A percentile compares a stretch with the other conserved stretches of the same genome.
phyloP scores from a whole-genome alignment of 371 early-diverging fungal genomes.

The Mucor irregularis region DNA sequence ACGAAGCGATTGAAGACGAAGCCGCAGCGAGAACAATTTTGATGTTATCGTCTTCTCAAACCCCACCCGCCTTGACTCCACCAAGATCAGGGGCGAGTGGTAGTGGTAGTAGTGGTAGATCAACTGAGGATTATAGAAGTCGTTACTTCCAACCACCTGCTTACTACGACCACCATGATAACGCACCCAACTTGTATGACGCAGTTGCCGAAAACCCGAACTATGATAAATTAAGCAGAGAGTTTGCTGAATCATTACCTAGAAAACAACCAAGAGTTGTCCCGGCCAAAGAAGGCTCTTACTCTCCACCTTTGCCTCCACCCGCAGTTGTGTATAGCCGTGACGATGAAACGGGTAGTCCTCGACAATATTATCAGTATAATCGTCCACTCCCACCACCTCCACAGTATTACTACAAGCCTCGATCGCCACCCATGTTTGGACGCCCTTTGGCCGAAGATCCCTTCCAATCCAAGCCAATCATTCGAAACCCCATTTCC shows the following conservation, averaged over 20 bases:
- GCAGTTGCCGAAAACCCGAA: neutral
- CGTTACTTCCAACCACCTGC: neutral
- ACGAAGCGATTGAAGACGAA: conserved; percentile 1
- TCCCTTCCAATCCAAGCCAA: conserved; percentile 3
- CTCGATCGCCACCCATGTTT: neutral
- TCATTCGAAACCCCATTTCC: neutral
- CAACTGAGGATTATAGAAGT: neutral
- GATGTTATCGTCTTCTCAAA: neutral
- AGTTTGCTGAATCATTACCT: neutral
- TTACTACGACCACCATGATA: neutral
- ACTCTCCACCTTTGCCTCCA: too few relatives aligned
- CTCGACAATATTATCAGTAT: neutral
- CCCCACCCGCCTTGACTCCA: neutral
- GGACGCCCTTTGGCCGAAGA: neutral
- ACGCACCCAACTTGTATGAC: neutral
- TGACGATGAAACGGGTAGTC: neutral
- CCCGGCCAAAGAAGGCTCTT: too few relatives aligned
- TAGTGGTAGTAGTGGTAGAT: neutral
- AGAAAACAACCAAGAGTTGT: neutral
- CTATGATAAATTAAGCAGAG: neutral
- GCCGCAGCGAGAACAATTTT: conserved; percentile 10
- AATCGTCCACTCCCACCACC: conserved; percentile 1
- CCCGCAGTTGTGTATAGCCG: neutral
- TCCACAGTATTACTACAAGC: conserved; percentile 1
- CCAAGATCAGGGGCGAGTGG: neutral